Percentiles rank a stretch among this genome's conserved stretches.
phyloP scores from a whole-genome alignment of 1,284 basidiomycete genomes.

The Sporisorium sorghi region DNA sequence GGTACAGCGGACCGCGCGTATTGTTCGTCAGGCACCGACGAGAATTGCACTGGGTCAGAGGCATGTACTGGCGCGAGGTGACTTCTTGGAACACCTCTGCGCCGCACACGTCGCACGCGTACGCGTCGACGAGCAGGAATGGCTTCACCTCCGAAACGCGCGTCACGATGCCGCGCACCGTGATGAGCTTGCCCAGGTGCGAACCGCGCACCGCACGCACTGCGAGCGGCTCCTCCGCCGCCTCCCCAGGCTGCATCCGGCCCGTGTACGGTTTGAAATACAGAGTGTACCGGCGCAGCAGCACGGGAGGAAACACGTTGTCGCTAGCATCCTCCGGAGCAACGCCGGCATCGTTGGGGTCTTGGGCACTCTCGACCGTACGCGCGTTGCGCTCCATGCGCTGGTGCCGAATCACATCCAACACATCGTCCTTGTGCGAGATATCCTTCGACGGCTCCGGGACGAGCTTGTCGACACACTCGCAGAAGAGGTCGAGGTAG shows the following conservation, averaged over 20 bases:
- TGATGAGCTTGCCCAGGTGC: conserved; percentile 91
- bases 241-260: conserved; percentile 1
- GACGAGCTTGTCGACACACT: conserved; percentile 79
- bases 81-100: conserved; percentile 99
- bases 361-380: conserved; percentile 72
- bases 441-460: conserved; percentile 89
- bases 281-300: conserved; percentile 92
- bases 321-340: conserved; percentile 43
- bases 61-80: conserved; percentile 89
- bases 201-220: conserved; percentile 88
- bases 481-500: conserved; percentile 89
- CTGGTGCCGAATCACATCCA: conserved; percentile 76
- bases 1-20: conserved; percentile 90
- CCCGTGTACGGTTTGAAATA: conserved; percentile 86
- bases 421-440: conserved; percentile 73
- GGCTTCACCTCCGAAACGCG: conserved; percentile 99
- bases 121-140: conserved; percentile 94
- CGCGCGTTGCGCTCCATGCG: conserved; percentile 86
- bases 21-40: conserved; percentile 84
- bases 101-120: conserved; percentile 97
- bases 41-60: conserved; percentile 80
- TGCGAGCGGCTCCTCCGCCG: conserved; percentile 74
- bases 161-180: conserved; percentile 96
- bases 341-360: conserved; percentile 34
- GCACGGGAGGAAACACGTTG: conserved; percentile 77